phyloP scores from a whole-genome alignment of 2,329 filamentous ascomycete species.

The Dactylonectria macrodidyma region DNA sequence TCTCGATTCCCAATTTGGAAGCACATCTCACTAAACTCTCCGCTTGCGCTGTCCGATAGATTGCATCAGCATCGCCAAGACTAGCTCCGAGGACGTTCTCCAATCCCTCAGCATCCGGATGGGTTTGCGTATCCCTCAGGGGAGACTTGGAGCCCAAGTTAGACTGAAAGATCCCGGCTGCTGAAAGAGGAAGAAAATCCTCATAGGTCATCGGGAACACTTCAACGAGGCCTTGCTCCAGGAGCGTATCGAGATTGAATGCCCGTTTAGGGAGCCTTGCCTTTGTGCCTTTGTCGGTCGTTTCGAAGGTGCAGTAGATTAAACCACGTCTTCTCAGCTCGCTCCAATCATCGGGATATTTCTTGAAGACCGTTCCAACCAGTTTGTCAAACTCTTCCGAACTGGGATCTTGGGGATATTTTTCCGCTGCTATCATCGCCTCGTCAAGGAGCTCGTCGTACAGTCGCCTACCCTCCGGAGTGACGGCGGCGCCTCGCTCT shows the following conservation, averaged over 20 bases:
- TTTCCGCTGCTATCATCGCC: slow-evolving; percentile 41
- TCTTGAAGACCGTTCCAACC: slow-evolving; percentile 48
- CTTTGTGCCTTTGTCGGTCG: slow-evolving; percentile 35
- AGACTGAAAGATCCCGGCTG: slow-evolving; percentile 65
- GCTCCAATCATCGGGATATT: slow-evolving; percentile 59
- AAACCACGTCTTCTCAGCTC: slow-evolving; percentile 53
- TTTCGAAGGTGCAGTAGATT: slow-evolving; percentile 55
- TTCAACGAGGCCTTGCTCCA: slow-evolving; percentile 53
- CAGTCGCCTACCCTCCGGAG: slow-evolving; percentile 57
- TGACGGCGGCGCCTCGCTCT: slow-evolving; percentile 65
- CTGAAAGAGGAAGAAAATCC: slow-evolving; percentile 67
- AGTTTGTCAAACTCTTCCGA: slow-evolving; percentile 38
- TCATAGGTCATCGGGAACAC: slow-evolving; percentile 65
- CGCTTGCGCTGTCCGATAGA: slow-evolving; percentile 31
- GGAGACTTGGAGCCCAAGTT: slow-evolving; percentile 50
- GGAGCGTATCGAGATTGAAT: slow-evolving; percentile 47
- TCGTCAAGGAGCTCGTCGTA: slow-evolving; percentile 60
- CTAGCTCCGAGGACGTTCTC: slow-evolving; percentile 24
- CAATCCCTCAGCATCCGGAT: slow-evolving; percentile 29
- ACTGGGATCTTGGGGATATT: not conserved
- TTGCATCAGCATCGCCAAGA: slow-evolving; percentile 33
- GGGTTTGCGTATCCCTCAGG: slow-evolving; percentile 5
- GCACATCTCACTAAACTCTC: slow-evolving; percentile 46
- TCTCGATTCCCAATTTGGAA: slow-evolving; percentile 20
- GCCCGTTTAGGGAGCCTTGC: not conserved